Evolutionary conservation across 2,329 filamentous ascomycete species (phyloP), one percentile per base, ranked within the genome.

Genomic region (Calonectria honghensis): DNA sequence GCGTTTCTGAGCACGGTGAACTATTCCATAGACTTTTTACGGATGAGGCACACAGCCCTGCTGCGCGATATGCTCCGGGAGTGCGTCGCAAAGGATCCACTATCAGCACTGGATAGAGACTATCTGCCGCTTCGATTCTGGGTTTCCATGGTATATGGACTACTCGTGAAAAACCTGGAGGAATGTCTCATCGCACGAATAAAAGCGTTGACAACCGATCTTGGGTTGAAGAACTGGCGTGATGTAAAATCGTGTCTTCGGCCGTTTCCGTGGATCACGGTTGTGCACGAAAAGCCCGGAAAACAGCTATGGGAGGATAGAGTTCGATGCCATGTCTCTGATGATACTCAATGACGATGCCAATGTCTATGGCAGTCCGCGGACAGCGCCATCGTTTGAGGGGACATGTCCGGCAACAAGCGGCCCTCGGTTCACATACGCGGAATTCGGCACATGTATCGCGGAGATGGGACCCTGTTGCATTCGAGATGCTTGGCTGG

Each of bases 251-350:
- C 32, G 1, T 50, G 13, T 20, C 20, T 77, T 1, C 68, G 63
- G 32, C 50, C 57, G 3, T 77, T 77, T 39, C 77, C 77, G 2
- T 79, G 77, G 77, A 76, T 79, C 52, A 37, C 32, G 0, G 32
- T 75, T 14, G 70, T 79, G 13, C 77, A 79, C 20, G 76, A 75
- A 11, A 29, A 39, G 18, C 52, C 39, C 18, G 76, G 76, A 2
- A 74, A 50, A 41, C 39, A 52, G 18, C 5, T 79, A 0, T 79
- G 78, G 78, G 74, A 75, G 24, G 35, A 41, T 18, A 61, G n/a
- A 39, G 57, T 61, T 61, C 57, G 24, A 27, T 41, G 14, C 37
- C 27, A 13, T 61, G n/a, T 4, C 20, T 61, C n/a, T 29, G 57
- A 61, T 18, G 24, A 39, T 35, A 41, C 35, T 18, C n/a, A 61